These are phyloP conservation scores for Hypoxylon sp. DNA, from an alignment of 2,329 filamentous ascomycete species.

Conservation along the genomic window DNA sequence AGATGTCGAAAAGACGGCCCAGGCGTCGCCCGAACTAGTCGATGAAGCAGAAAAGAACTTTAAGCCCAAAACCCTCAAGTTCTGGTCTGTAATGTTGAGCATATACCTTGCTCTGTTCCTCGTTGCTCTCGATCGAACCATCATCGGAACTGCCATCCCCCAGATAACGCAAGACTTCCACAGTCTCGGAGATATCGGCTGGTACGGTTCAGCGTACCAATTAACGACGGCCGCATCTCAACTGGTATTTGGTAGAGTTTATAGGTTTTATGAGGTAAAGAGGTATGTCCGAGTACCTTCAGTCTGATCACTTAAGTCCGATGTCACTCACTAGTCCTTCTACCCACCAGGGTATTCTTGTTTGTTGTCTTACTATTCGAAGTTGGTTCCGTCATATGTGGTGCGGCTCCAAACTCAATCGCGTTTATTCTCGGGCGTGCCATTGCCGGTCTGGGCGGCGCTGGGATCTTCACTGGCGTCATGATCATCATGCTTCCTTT, in stretches of 20 bases:
- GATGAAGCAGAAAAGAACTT: constrained; percentile 60
- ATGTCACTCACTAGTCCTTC: constrained; percentile 20
- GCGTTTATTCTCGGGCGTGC: constrained; percentile 71
- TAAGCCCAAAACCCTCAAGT: constrained; percentile 66
- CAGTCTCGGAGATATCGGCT: constrained; percentile 72
- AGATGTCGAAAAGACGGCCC: constrained; percentile 37
- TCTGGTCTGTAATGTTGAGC: constrained; percentile 69
- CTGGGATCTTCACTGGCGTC: constrained; percentile 70
- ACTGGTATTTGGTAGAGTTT: constrained; percentile 68
- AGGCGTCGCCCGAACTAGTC: constrained; percentile 19
- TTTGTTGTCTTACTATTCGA: constrained; percentile 66
- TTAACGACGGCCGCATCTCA: constrained; percentile 71
- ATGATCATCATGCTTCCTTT: constrained; percentile 71
- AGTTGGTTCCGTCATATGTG: constrained; percentile 67
- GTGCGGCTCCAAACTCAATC: constrained; percentile 66
- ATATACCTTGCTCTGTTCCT: constrained; percentile 70
- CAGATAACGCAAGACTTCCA: constrained; percentile 70
- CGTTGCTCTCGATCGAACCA: constrained; percentile 71
- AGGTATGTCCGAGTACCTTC: constrained; percentile 54
- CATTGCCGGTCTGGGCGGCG: constrained; percentile 69
- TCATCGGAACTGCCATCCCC: constrained; percentile 69
- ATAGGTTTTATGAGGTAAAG: constrained; percentile 68
- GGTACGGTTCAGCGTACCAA: constrained; percentile 75
- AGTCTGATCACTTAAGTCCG: background rate
- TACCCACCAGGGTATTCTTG: constrained; percentile 60